These are phyloP conservation scores for Benincasa hispida DNA, from an alignment of 306 rosid species.

Conservation along the genomic window DNA sequence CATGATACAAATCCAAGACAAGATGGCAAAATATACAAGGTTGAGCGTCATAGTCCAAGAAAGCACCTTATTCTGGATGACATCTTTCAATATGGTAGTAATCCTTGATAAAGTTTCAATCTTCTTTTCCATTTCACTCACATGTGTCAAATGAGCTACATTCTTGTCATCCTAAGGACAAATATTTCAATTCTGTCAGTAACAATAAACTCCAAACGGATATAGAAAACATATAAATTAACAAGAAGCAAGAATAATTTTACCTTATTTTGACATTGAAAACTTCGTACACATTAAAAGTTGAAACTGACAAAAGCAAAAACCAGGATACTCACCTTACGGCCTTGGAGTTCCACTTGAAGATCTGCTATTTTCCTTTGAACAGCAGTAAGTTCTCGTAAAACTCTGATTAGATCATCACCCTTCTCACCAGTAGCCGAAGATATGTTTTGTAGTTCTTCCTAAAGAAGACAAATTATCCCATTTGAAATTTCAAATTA, in stretches of 20 bases:
- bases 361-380: constrained; percentile 89
- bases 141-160: constrained; percentile 91
- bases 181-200: constrained; percentile 9
- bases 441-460: constrained; percentile 45
- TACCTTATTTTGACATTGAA: neutral
- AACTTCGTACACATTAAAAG: neutral
- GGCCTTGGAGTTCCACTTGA: constrained; percentile 97
- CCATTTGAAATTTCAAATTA: neutral
- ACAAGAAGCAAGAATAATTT: neutral
- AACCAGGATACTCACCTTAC: constrained; percentile 44
- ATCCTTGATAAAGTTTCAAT: constrained; percentile 70
- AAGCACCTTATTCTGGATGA: constrained; percentile 86
- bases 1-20: neutral
- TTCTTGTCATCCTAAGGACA: constrained; percentile 74
- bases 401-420: constrained; percentile 67
- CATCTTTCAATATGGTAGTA: constrained; percentile 80
- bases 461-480: constrained; percentile 22
- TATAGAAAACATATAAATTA: neutral
- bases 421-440: constrained; percentile 60
- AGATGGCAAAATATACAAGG: neutral
- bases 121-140: constrained; percentile 91
- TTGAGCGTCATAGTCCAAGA: neutral
- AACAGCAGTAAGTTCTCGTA: constrained; percentile 73
- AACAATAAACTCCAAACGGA: neutral
- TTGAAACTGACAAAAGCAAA: neutral